Conservation (phyloP, 495 filamentous ascomycete species). For the Durotheca rogersii region DNA sequence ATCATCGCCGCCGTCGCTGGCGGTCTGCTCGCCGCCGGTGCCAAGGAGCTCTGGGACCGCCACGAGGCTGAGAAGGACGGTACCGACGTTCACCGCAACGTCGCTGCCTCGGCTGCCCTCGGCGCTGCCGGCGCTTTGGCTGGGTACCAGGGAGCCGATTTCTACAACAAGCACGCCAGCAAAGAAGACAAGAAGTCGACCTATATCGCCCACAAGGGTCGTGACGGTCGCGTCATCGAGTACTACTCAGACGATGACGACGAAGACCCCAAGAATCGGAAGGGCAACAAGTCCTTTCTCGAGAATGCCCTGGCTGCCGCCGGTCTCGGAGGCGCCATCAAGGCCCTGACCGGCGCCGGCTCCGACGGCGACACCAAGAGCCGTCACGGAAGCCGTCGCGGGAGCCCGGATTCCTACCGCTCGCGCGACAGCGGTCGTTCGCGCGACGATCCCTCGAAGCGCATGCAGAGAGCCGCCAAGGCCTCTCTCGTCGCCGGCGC, state of each 20-base stretch:
- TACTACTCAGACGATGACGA: slow-evolving; percentile 58
- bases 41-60: slow-evolving; percentile 59
- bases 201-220: slow-evolving; percentile 42
- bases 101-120: slow-evolving; percentile 52
- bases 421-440: slow-evolving; percentile 45
- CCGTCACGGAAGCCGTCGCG: slow-evolving; percentile 53
- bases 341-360: slow-evolving; percentile 51
- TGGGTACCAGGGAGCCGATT: slow-evolving; percentile 55
- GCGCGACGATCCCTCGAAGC: slow-evolving; percentile 37
- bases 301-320: slow-evolving; percentile 68
- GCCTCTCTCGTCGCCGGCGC: slow-evolving; percentile 84
- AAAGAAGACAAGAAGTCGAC: slow-evolving; percentile 51
- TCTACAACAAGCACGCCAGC: slow-evolving; percentile 52
- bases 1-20: slow-evolving; percentile 57
- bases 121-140: slow-evolving; percentile 57
- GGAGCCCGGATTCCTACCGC: slow-evolving; percentile 46
- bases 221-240: slow-evolving; percentile 46
- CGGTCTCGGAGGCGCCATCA: slow-evolving; percentile 65
- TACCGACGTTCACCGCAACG: slow-evolving; percentile 49
- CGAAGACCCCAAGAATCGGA: slow-evolving; percentile 49
- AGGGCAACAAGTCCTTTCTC: slow-evolving; percentile 67
- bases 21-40: slow-evolving; percentile 53
- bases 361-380: slow-evolving; percentile 54
- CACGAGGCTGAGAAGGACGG: slow-evolving; percentile 50
- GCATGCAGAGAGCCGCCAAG: slow-evolving; percentile 80